phyloP scores from a whole-genome alignment of 2,329 filamentous ascomycete genomes.

The Colletotrichum horii region DNA sequence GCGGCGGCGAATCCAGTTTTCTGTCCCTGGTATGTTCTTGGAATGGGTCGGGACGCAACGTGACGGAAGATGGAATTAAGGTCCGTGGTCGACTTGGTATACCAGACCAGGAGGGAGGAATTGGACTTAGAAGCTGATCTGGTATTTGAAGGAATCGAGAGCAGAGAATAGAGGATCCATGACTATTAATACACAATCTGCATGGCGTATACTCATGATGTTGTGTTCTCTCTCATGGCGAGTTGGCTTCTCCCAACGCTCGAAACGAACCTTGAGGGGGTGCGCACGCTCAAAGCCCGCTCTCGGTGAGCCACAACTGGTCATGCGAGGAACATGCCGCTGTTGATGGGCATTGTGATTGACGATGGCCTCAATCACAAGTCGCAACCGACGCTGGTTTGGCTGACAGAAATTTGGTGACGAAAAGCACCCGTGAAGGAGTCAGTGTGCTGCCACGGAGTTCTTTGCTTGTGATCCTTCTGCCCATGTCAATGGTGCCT shows the following conservation, averaged over 20 bases:
- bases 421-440: background rate
- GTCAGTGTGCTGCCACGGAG: background rate
- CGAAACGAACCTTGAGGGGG: too few relatives aligned
- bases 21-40: background rate
- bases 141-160: background rate
- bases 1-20: background rate
- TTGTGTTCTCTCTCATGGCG: too few relatives aligned
- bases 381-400: background rate
- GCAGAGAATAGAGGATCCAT: background rate
- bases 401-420: background rate
- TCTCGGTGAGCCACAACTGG: background rate
- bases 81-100: background rate
- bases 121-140: background rate
- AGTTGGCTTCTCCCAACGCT: too few relatives aligned
- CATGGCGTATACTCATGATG: background rate
- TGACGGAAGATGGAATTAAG: background rate
- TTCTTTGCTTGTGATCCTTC: background rate
- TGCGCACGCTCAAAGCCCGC: too few relatives aligned
- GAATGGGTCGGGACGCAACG: background rate
- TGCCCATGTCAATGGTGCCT: background rate
- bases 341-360: background rate
- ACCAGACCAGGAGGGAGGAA: background rate
- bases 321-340: background rate
- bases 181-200: background rate
- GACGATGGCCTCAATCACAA: background rate